These are phyloP conservation scores for Yamadazyma endophytica DNA, from an alignment of 805 yeast genomes.

Conservation along the genomic window DNA sequence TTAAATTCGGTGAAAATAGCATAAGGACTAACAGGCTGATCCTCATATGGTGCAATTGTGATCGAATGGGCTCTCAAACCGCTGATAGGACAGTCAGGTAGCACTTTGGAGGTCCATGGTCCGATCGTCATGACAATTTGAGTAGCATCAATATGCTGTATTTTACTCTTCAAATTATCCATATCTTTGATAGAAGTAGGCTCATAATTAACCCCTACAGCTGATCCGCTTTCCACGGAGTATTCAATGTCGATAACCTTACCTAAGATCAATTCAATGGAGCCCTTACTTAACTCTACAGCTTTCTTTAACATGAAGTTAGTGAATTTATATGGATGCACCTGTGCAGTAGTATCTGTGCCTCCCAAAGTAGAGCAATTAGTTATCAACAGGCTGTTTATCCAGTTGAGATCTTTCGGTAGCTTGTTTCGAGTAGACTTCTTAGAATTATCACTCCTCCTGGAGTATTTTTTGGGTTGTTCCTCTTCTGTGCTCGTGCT, in stretches of 20 bases:
- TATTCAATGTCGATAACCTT: conserved; percentile 68
- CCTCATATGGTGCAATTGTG: conserved; percentile 76
- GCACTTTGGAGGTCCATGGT: conserved; percentile 91
- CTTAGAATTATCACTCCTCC: conserved; percentile 16
- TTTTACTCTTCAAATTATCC: conserved; percentile 24
- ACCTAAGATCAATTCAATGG: conserved; percentile 81
- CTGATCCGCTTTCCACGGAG: conserved; percentile 60
- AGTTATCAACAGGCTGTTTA: conserved; percentile 56
- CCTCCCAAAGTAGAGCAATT: conserved; percentile 83
- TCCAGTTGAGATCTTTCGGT: conserved; percentile 77
- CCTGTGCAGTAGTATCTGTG: conserved; percentile 88
- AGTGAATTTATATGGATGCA: conserved; percentile 94
- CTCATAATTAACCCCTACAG: conserved; percentile 69
- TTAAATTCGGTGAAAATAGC: conserved; percentile 92
- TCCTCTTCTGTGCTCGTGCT: conserved; percentile 13
- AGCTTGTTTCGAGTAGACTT: conserved; percentile 13
- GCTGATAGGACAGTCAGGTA: conserved; percentile 91
- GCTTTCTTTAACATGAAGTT: conserved; percentile 75
- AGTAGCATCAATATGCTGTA: conserved; percentile 57
- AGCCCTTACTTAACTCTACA: conserved; percentile 60
- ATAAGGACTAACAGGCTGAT: conserved; percentile 74
- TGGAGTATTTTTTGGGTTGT: conserved; percentile 37
- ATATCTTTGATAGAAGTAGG: conserved; percentile 32
- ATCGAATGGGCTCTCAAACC: conserved; percentile 95
- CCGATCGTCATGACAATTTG: conserved; percentile 86